Base-by-base conservation (phyloP, 192 early-diverging fungal genomes). In the Geranomyces michiganensis region DNA sequence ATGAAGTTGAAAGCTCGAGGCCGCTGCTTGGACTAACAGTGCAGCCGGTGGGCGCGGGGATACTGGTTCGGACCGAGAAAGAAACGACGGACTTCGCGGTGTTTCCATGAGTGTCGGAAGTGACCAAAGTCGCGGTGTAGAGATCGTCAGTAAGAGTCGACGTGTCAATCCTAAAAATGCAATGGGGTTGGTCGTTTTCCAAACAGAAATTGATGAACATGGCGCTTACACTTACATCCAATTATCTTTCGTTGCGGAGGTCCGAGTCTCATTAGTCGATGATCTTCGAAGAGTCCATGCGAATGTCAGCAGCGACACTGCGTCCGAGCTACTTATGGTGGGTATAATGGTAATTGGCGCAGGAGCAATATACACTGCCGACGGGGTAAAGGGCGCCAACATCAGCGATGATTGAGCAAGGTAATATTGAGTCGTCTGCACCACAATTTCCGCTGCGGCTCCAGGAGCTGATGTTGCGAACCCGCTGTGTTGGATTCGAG, bases 111-210 rank as follows among this genome's bases (percentile, higher is more conserved):
- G 22, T 60, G 30, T 60, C 58, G 15, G 22, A 8, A 31, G 29
- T 29, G 1, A 33, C 31, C 58, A 60, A 60, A 8, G 9, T 33
- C 15, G 29, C 58, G 15, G 58, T 60, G 31, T 60, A 60, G 22
- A 29, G 17, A 19, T 29, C 31, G 29, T 53, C 51, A 26, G 51
- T 53, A 26, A 53, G 51, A 24, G 51, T 9, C 19, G 51, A 53
- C 51, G 51, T 53, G 51, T 53, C 51, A 26, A 53, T 53, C 51
- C 51, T 53, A 26, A 53, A 41, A 41, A 53, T 53, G n/a, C 51
- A 26, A 26, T 9, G 6, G 51, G 4, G 4, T 26, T 26, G 51
- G 24, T 26, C 51, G 3, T 53, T 53, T 2, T 15, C n/a, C 7
- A 53, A 3, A 15, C 24, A n/a, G n/a, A n/a, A n/a, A n/a, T n/a